Conservation (phyloP, 2,329 filamentous ascomycete species). For the Polychaeton citri region DNA sequence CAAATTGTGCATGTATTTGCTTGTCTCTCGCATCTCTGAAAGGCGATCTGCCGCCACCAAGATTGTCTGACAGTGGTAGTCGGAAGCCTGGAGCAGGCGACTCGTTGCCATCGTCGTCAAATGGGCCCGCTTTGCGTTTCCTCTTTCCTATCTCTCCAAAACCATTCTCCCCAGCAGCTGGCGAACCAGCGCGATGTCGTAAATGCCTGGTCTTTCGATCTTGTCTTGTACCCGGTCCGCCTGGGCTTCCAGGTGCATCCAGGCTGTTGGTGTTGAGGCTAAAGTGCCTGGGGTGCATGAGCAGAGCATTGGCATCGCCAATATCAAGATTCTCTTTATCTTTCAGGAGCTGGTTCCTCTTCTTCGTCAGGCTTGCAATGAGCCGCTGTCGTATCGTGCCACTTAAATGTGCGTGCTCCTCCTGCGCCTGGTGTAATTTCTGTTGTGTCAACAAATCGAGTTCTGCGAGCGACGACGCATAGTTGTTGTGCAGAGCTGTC, state of each 20-base stretch:
- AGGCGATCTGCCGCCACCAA: conserved; percentile 35
- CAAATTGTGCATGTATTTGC: conserved; percentile 41
- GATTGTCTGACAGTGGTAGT: conserved; percentile 24
- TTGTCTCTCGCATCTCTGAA: conserved; percentile 41
- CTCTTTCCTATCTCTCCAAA: conserved; percentile 35
- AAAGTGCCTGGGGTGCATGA: conserved; percentile 53
- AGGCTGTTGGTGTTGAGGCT: conserved; percentile 41
- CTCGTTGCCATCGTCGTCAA: conserved; percentile 44
- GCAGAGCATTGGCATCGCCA: conserved; percentile 50
- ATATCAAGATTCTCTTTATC: conserved; percentile 57
- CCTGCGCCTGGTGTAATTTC: conserved; percentile 47
- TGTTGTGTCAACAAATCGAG: conserved; percentile 45
- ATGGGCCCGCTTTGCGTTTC: conserved; percentile 42
- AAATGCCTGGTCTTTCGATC: conserved; percentile 52
- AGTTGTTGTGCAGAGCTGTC: conserved; percentile 56
- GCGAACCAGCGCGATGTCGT: conserved; percentile 33
- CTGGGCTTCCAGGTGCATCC: conserved; percentile 38
- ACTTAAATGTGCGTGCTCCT: conserved; percentile 47
- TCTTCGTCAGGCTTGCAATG: conserved; percentile 43
- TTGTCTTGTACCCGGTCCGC: conserved; percentile 26
- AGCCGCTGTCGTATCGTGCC: conserved; percentile 49
- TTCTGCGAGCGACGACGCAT: conserved; percentile 41
- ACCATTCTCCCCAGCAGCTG: conserved; percentile 12
- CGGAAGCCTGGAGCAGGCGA: conserved; percentile 41
- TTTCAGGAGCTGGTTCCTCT: conserved; percentile 43